These are phyloP conservation scores for Lasiosphaeris hirsuta DNA, from an alignment of 495 filamentous ascomycete genomes.

Conservation along the genomic window DNA sequence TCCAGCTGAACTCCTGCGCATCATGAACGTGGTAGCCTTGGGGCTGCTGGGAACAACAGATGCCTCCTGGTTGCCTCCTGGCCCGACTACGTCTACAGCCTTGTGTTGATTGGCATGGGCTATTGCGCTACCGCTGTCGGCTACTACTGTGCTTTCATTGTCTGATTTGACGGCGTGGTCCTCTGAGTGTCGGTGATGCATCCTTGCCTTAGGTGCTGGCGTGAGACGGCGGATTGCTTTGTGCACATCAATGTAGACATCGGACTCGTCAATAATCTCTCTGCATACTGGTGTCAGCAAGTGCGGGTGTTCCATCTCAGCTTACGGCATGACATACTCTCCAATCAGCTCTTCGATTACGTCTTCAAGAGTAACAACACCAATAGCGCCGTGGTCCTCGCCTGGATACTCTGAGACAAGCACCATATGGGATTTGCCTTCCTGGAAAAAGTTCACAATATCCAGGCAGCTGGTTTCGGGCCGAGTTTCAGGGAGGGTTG, in stretches of 20 bases:
- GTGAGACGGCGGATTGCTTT: conserved; percentile 80
- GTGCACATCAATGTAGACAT: conserved; percentile 94
- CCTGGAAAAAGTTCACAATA: conserved; percentile 99
- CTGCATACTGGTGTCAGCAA: conserved; percentile 31
- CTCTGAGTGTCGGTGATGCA: conserved; percentile 24
- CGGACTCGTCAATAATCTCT: conserved; percentile 80
- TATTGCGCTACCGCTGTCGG: conserved; percentile 9
- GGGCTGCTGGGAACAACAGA: conserved; percentile 34
- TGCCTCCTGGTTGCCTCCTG: conserved; percentile 23
- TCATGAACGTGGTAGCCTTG: conserved; percentile 48
- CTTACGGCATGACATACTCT: conserved; percentile 62
- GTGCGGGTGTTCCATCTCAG: not conserved
- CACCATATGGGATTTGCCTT: conserved; percentile 99
- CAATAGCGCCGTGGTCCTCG: conserved; percentile 81
- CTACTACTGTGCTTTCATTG: conserved; percentile 14
- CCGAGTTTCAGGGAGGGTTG: conserved; percentile 89
- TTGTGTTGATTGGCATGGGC: conserved; percentile 10
- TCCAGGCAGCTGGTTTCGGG: conserved; percentile 95
- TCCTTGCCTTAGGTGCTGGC: conserved; percentile 37
- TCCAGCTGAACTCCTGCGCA: conserved; percentile 54
- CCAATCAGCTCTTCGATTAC: conserved; percentile 98
- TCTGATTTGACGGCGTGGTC: conserved; percentile 12
- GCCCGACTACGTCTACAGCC: conserved; percentile 17
- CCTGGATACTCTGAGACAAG: conserved; percentile 88
- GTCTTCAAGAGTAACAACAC: conserved; percentile 94